Evolutionary conservation across 805 yeast genomes (phyloP).

Genomic region (Metschnikowia lochheadii): DNA sequence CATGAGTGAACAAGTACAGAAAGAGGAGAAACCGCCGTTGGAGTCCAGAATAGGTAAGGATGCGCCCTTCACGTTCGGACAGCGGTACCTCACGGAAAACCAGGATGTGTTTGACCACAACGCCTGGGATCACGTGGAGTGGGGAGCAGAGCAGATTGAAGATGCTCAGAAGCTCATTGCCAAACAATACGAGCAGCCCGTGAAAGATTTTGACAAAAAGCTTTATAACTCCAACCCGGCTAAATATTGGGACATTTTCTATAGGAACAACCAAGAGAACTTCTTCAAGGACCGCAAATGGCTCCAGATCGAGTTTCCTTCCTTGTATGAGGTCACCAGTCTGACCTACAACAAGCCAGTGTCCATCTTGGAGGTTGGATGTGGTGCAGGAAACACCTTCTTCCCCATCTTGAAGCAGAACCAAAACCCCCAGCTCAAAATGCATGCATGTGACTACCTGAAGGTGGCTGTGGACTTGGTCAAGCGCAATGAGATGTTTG

Average conservation of each 20-base stretch:
- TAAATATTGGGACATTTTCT: slow-evolving; percentile 91
- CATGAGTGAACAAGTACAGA: slow-evolving; percentile 3
- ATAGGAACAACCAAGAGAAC: slow-evolving; percentile 84
- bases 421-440: slow-evolving; percentile 66
- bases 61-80: slow-evolving; percentile 89
- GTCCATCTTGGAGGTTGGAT: slow-evolving; percentile 86
- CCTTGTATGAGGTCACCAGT: slow-evolving; percentile 67
- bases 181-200: slow-evolving; percentile 77
- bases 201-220: slow-evolving; percentile 78
- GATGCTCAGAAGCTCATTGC: slow-evolving; percentile 72
- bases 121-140: slow-evolving; percentile 97
- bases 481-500: slow-evolving; percentile 56
- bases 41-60: slow-evolving; percentile 72
- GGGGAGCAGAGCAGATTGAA: slow-evolving; percentile 85
- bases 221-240: slow-evolving; percentile 83
- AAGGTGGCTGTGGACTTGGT: slow-evolving; percentile 87
- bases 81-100: slow-evolving; percentile 64
- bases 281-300: slow-evolving; percentile 96
- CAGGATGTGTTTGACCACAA: slow-evolving; percentile 87
- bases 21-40: slow-evolving; percentile 41
- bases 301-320: slow-evolving; percentile 92
- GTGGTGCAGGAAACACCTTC: slow-evolving; percentile 97
- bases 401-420: slow-evolving; percentile 85
- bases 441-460: slow-evolving; percentile 87
- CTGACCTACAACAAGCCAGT: slow-evolving; percentile 64